Evolutionary conservation across 495 filamentous ascomycete species (phyloP), one percentile per base, ranked within the genome.

Genomic region (Neurospora tetraspora): DNA sequence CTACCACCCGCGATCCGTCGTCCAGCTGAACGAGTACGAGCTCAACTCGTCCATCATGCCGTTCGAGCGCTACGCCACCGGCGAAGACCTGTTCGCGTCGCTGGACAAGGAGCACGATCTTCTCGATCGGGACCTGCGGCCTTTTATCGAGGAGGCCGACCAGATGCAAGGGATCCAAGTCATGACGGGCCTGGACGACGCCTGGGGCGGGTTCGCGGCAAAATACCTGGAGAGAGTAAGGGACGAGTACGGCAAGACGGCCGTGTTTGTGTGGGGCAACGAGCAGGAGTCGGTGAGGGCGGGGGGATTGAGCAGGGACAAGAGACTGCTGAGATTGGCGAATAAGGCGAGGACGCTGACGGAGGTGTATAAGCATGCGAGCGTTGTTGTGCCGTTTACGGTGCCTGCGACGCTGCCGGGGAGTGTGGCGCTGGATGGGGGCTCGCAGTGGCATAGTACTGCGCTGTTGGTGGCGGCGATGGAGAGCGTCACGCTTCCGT

Each of bases 131-230:
- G 96, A 99, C 79, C 77, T 98, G 38, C 86, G 96, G 71, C 88
- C 88, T 1, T 97, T 97, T 77, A 88, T 89, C 2, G 96, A 99
- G 82, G 96, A 98, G 81, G 96, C 94, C 73, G 96, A 99, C 79
- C 90, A 92, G 72, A 84, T 98, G 81, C 94, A 97, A 78, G 95
- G 90, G 0, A 80, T 99, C 38, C 94, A 98, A 77, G 77, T 98
- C 27, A 86, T 98, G 69, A 86, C 92, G 0, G 86, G 88, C 12
- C 82, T 91, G 11, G 94, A 97, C 78, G 94, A 97, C 85, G 94
- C 92, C 2, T 99, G 96, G 96, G 94, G 92, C 71, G 94, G 94
- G 0, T 98, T 98, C 80, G 86, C 91, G 11, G 83, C 90, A 4
- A 85, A 85, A 77, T 98, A 97, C 83, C 77, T 96, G 20, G 93